phyloP scores from a whole-genome alignment of 768 basidiomycete species.

The Suillus americanus region DNA sequence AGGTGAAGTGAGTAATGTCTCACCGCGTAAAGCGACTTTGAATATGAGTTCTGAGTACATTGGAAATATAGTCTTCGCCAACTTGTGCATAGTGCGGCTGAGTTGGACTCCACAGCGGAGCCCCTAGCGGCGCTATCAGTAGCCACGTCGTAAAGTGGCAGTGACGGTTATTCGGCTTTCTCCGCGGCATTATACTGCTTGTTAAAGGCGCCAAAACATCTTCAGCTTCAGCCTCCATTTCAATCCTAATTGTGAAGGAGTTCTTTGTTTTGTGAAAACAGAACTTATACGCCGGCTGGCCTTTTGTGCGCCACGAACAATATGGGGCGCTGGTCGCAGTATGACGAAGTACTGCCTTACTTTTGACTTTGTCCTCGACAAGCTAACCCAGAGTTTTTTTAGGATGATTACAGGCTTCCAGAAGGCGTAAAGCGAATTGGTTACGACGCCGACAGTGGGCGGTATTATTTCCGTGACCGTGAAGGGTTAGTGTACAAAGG shows the following conservation, averaged over 20 bases:
- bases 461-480: constrained; percentile 62
- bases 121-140: background rate
- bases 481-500: constrained; percentile 58
- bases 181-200: constrained; percentile 12
- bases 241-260: background rate
- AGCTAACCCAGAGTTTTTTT: constrained; percentile 4
- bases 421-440: constrained; percentile 63
- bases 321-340: constrained; percentile 41
- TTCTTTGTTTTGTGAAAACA: constrained; percentile 7
- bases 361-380: background rate
- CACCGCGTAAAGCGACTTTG: constrained; percentile 58
- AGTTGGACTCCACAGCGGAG: background rate
- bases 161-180: constrained; percentile 16
- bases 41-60: constrained; percentile 13
- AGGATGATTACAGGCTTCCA: constrained; percentile 56
- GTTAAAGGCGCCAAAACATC: background rate
- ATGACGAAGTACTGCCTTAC: constrained; percentile 26
- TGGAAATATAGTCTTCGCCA: constrained; percentile 3
- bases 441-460: constrained; percentile 70
- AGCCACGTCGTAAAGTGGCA: background rate
- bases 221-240: background rate
- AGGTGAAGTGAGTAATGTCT: constrained; percentile 61
- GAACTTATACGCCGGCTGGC: constrained; percentile 19
- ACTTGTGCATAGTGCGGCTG: constrained; percentile 1
- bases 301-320: constrained; percentile 8